Evolutionary conservation across 2,329 filamentous ascomycete species (phyloP), one percentile per base, ranked within the genome.

Genomic region (Colletotrichum ledebouriae): DNA sequence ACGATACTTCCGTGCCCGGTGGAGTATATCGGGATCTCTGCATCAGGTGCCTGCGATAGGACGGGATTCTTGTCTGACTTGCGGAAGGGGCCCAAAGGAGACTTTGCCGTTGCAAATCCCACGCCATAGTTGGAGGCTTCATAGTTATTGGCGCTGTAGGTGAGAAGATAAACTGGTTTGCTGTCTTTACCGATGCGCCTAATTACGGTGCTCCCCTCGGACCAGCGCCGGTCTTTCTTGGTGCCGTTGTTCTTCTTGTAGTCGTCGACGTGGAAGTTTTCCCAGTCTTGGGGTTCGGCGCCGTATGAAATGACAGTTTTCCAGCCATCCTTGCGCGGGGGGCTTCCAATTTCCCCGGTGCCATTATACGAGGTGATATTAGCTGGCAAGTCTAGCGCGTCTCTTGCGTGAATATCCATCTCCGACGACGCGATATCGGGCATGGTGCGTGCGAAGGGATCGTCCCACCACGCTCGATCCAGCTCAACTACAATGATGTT

Each of bases 61-160:
- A 79, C 73, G 0, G 77, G 77, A 25, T 78, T 79, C 6, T 67
- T 71, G 0, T 71, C 56, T 4, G 77, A 76, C 49, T 79, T 79
- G 47, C 63, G 72, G 56, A 79, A 79, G 0, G 77, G 77, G 0
- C 77, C 77, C 13, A 77, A 63, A 0, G 77, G 77, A 3, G 77
- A 77, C 13, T 73, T 63, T 4, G 77, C 73, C 1, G 75, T 77
- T 1, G 77, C 76, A 37, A 77, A 79, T 5, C 77, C 77, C 15
- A 79, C 76, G 12, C 77, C 77, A 20, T 79, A 79, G 59, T 78
- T 78, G n/a, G 77, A 77, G 3, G 77, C 76, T 61, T 79, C 77
- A 29, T 71, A 78, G 70, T 79, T 78, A 71, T 79, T 79, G 68
- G 75, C 70, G 70, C 75, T 77, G 71, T 77, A 78, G 39, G 71